Evolutionary conservation across 306 rosid species (phyloP).

Genomic region (Trifolium dubium): DNA sequence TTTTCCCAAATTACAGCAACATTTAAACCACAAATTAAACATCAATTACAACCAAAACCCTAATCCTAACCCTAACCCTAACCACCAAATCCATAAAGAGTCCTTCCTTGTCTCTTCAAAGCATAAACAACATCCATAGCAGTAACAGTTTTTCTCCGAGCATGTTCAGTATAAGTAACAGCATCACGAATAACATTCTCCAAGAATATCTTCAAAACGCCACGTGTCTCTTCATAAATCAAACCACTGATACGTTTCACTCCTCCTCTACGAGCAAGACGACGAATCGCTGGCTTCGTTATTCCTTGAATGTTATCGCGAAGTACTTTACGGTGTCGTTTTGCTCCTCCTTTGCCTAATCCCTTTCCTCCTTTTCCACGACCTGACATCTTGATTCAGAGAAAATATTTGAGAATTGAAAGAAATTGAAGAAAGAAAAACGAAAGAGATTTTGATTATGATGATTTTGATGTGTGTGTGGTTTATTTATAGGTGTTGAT

Average conservation of each 20-base stretch:
- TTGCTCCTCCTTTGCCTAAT: conserved; percentile 81
- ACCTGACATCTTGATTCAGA: conserved; percentile 55
- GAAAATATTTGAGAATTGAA: background rate
- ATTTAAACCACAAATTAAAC: background rate
- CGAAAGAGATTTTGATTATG: background rate
- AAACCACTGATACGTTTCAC: conserved; percentile 77
- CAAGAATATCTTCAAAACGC: conserved; percentile 72
- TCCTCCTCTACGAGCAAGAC: conserved; percentile 75
- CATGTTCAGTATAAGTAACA: conserved; percentile 76
- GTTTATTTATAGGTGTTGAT: conserved; percentile 35
- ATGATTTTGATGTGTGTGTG: background rate
- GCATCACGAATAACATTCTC: conserved; percentile 84
- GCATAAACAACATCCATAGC: conserved; percentile 83
- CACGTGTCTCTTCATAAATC: conserved; percentile 78
- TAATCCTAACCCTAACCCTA: conserved; percentile 34
- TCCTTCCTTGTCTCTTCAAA: conserved; percentile 74
- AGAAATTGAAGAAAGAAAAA: background rate
- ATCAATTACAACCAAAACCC: background rate
- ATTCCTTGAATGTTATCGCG: conserved; percentile 76
- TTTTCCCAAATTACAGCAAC: too few species aligned
- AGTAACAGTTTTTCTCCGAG: conserved; percentile 73
- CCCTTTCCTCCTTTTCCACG: conserved; percentile 91
- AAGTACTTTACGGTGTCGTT: conserved; percentile 71
- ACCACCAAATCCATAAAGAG: conserved; percentile 79
- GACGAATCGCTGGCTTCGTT: conserved; percentile 77